Conservation (phyloP, 306 rosid genomes). For the Dryas drummondii region DNA sequence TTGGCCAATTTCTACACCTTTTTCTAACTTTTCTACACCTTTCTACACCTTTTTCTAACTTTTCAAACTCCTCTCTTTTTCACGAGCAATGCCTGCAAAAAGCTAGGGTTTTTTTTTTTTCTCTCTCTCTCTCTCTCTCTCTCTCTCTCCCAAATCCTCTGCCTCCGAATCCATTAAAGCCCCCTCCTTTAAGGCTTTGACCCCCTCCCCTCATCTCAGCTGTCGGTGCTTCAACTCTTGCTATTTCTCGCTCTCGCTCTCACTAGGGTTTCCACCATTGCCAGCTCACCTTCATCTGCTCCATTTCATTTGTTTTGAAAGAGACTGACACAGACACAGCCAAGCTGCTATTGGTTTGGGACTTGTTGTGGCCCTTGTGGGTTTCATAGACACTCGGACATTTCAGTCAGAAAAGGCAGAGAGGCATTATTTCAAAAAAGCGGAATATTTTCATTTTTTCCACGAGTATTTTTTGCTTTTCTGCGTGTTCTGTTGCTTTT, state of each 20-base stretch:
- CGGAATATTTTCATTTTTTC: conserved; percentile 29
- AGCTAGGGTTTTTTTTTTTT: conserved; percentile 43
- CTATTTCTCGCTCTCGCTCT: conserved; percentile 6
- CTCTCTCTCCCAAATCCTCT: neutral
- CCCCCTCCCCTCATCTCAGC: neutral
- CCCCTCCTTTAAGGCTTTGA: conserved; percentile 14
- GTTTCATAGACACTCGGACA: conserved; percentile 29
- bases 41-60: conserved; percentile 38
- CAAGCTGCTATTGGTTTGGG: conserved; percentile 15
- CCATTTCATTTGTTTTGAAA: neutral
- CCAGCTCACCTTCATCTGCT: neutral
- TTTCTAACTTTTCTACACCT: conserved; percentile 26
- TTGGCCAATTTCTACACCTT: no score
- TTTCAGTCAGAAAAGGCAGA: conserved; percentile 12
- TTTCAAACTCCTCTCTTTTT: conserved; percentile 35
- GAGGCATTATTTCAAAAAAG: conserved; percentile 47
- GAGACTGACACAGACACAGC: conserved; percentile 4
- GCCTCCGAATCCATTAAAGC: conserved; percentile 32
- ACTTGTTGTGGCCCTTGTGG: conserved; percentile 22
- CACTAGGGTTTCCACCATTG: conserved; percentile 35
- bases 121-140: conserved; percentile 6
- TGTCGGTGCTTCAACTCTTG: conserved; percentile 29
- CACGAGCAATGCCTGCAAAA: conserved; percentile 55
- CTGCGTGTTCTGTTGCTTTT: conserved; percentile 40
- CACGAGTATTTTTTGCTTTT: conserved; percentile 35